Base-by-base conservation (phyloP, 352 stramenopile species). In the Phytophthora brassicae region DNA sequence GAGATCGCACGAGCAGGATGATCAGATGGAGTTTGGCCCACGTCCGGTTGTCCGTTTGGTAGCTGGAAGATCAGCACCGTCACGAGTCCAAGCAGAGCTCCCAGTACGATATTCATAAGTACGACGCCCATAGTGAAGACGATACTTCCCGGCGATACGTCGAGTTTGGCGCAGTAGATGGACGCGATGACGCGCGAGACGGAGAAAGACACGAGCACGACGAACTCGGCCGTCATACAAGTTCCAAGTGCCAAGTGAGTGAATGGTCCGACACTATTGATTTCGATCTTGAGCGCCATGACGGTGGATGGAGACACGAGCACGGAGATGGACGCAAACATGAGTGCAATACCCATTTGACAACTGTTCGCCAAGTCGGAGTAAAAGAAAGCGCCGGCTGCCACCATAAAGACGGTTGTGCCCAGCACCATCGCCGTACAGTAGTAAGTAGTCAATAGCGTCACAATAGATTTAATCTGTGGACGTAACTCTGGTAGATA, bases 211-310 rank as follows among this genome's bases (percentile, higher is more conserved):
- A 89, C 67, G 53, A 89, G 75, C 53, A 89, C 79, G 41, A 89
- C 65, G 42, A 89, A 89, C 52, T 89, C 79, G 31, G 79, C 72
- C 5, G 61, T 80, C 79, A 89, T 89, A 36, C 75, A 84, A 7
- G 76, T 74, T 28, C 79, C 77, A 0, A 89, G 72, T 56, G 83
- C 83, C 65, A 89, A 56, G 51, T 86, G 82, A 17, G 79, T 89
- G 59, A 89, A 89, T 5, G 75, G 68, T 0, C 79, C 79, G 39
- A 84, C 79, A 24, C 67, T 83, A 47, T 89, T 84, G 47, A 89
- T 66, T 51, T 89, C 79, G 48, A 87, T 89, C 70, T 89, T 86
- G 66, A 89, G 84, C 33, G 79, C 79, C 75, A 89, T 86, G 62
- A 86, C 75, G 12, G 79, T 89, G 17, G 75, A 78, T 0, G 79